Base-by-base conservation (phyloP, 2,329 filamentous ascomycete species). In the Ascochyta viciae-villosae region DNA sequence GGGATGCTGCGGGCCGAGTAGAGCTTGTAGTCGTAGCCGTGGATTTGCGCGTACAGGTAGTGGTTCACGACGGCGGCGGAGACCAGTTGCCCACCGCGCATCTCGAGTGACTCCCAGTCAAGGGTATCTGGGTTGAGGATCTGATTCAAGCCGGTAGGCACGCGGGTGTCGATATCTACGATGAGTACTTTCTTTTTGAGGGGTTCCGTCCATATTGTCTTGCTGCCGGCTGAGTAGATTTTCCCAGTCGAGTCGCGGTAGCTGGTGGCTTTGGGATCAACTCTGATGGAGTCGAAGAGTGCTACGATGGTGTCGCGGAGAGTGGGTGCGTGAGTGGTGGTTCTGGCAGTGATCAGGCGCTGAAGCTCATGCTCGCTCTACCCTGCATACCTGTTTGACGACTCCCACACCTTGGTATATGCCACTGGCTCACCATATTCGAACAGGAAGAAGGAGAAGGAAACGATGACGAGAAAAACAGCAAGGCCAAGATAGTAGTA, bases 1-100 rank as follows among this genome's bases (percentile, higher is more conserved):
- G 65, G 46, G 37, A 76, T 72, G 10, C 71, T 61, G 12, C 67
- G 62, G 3, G 76, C 75, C 23, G 74, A 74, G n/a, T 78, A 73
- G 47, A 78, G 74, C 16, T 76, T 78, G 61, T 81, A 81, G 48
- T 80, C 76, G 59, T 80, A 81, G 2, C 78, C 78, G 50, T 70
- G 63, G 16, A 75, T 74, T 70, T 48, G 41, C n/a, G 38, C 23
- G n/a, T 27, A 42, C 34, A 40, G 23, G n/a, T 46, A 41, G 44
- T 57, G 50, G 46, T 50, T 50, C 46, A 56, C 41, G 31, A 50
- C 34, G 1, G 46, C 53, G 77, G 60, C 50, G 70, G 54, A 27
- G 76, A 78, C 22, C 67, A 67, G 42, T 12, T 62, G 64, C 2
- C 57, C 65, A 19, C 74, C 65, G 2, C 41, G 34, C 34, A 58